phyloP scores from a whole-genome alignment of 768 basidiomycete species.

The Ramaria rubella region DNA sequence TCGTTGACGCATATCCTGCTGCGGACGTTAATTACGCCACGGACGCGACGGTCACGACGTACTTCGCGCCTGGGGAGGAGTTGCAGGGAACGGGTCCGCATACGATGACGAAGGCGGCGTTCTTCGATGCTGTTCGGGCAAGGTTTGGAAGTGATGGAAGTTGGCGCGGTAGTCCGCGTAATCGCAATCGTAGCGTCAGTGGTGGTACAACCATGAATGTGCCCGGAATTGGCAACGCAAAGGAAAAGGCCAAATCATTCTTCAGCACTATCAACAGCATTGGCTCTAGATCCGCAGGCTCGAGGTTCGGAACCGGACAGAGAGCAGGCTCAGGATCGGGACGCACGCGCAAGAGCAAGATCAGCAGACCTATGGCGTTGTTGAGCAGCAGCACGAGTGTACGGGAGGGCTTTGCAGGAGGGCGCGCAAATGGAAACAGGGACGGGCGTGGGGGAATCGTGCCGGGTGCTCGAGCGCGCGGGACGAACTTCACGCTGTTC shows the following conservation, averaged over 20 bases:
- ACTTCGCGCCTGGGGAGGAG: background rate
- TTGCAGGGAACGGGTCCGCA: background rate
- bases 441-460: background rate
- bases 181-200: too few species aligned
- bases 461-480: too few species aligned
- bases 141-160: background rate
- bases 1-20: too few species aligned
- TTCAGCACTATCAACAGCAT: too few species aligned
- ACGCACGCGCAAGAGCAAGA: slow-evolving; percentile 13
- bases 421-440: background rate
- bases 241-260: too few species aligned
- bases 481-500: background rate
- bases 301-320: too few species aligned
- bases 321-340: too few species aligned
- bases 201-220: too few species aligned
- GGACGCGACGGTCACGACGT: background rate
- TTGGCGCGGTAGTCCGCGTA: background rate
- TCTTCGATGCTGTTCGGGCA: background rate
- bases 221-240: too few species aligned
- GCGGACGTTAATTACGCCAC: too few species aligned
- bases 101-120: background rate
- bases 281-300: too few species aligned
- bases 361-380: slow-evolving; percentile 1
- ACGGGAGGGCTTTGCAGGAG: background rate
- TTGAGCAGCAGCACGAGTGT: slow-evolving; percentile 3